These are phyloP conservation scores for Guadua angustifolia DNA, from an alignment of 176 grass and related monocot genomes.

Conservation along the genomic window DNA sequence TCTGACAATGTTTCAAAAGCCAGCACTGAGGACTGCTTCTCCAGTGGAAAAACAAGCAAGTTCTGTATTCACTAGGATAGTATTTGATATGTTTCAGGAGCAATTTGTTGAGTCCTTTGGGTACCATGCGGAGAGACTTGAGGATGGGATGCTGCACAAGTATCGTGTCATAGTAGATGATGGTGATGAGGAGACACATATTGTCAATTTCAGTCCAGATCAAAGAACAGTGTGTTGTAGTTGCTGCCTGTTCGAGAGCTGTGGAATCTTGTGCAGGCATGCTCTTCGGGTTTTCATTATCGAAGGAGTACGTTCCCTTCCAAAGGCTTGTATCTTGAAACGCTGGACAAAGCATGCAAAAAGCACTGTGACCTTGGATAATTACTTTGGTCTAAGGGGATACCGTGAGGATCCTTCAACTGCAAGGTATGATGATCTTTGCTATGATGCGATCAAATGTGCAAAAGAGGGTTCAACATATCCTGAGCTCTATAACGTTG, in stretches of 20 bases:
- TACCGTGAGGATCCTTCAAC: constrained; percentile 56
- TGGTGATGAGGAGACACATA: constrained; percentile 60
- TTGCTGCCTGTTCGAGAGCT: constrained; percentile 83
- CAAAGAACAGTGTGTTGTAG: constrained; percentile 63
- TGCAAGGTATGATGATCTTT: constrained; percentile 68
- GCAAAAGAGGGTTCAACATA: constrained; percentile 82
- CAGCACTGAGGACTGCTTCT: constrained; percentile 68
- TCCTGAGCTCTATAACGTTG: constrained; percentile 67
- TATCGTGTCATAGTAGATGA: constrained; percentile 52
- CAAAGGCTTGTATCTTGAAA: constrained; percentile 82
- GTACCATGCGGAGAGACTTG: constrained; percentile 79
- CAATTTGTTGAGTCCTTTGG: constrained; percentile 89
- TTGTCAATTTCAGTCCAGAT: constrained; percentile 63
- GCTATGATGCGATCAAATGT: constrained; percentile 63
- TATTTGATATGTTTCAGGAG: constrained; percentile 85
- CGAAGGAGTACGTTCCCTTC: constrained; percentile 70
- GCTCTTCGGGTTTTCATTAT: constrained; percentile 74
- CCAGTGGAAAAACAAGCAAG: constrained; percentile 80
- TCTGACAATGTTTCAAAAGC: constrained; percentile 70
- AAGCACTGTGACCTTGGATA: constrained; percentile 59
- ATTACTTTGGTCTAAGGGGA: constrained; percentile 67
- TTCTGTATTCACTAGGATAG: constrained; percentile 67
- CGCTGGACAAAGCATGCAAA: constrained; percentile 95
- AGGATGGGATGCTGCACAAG: constrained; percentile 62
- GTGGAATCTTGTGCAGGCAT: constrained; percentile 92